Evolutionary conservation across 1,284 basidiomycete genomes (phyloP), one percentile per base, ranked within the genome.

Genomic region (Vanrija sp.): DNA sequence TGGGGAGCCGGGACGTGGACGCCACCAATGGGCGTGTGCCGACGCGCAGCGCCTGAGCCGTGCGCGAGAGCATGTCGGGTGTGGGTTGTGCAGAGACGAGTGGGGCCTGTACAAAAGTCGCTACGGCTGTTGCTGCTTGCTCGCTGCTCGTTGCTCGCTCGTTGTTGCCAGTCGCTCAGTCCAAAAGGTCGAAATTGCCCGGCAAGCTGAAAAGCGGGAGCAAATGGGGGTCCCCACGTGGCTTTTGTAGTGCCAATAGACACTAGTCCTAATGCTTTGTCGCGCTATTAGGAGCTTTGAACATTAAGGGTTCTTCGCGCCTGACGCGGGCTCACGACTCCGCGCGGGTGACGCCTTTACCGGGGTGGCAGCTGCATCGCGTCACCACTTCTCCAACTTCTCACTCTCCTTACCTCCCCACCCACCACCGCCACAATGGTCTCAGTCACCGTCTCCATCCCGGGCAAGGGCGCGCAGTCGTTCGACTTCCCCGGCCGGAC

Each of bases 381-480:
- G 34, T 34, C 34, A 34, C 34, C 34, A 45, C 16, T 3, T 14
- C 21, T n/a, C 45, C 8, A 28, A 26, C 19, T 18, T 46, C 48
- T 34, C 34, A 23, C n/a, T 45, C 34, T 51, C 45, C 29, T 38
- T 46, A 29, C 14, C 34, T 5, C 28, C 34, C 39, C 47, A 39
- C 38, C 21, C 40, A 46, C 14, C 40, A 42, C 16, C 44, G 21
- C n/a, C n/a, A 63, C 46, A n/a, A 88, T 88, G 86, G 83, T 85
- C 52, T 71, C 80, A 14, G 65, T 89, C 46, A 84, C 81, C 2
- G 74, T 89, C 39, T 79, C 81, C 19, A 52, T 73, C 62, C 52
- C 76, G 79, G 23, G 76, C 78, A 80, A 78, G 43, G 80, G 88
- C 9, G 84, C 87, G 2, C 67, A 82, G 43, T 80, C 78, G 16